Conservation (phyloP, 169 alveolate genomes). For the Haemoproteus tartakovskyi region DNA sequence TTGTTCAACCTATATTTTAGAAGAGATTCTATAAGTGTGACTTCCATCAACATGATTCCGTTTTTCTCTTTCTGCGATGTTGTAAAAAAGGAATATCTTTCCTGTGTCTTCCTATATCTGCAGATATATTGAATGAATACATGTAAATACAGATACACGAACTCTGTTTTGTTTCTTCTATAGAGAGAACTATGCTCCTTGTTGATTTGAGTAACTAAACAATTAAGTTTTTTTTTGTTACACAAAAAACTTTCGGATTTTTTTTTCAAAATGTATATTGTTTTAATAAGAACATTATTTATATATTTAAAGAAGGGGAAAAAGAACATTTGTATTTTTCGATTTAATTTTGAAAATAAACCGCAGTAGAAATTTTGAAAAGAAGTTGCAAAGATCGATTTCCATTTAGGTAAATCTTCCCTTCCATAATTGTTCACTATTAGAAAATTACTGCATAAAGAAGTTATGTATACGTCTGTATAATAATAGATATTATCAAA, state of each 20-base stretch:
- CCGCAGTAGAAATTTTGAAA: conserved; percentile 42
- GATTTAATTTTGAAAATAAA: conserved; percentile 18
- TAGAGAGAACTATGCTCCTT: too few species aligned
- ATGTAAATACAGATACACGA: conserved; percentile 8
- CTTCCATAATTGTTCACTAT: not conserved
- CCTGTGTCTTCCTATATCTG: conserved; percentile 10
- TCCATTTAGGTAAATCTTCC: not conserved
- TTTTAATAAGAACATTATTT: conserved; percentile 7
- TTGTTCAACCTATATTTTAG: conserved; percentile 8
- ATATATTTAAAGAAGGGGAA: conserved; percentile 39
- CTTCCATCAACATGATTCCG: conserved; percentile 11
- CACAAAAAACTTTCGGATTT: not conserved
- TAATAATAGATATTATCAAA: conserved; percentile 33
- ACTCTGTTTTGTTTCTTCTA: not conserved
- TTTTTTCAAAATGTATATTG: conserved; percentile 7
- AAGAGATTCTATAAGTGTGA: conserved; percentile 5
- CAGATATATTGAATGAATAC: conserved; percentile 21
- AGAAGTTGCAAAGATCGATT: conserved; percentile 3
- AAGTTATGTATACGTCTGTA: conserved; percentile 28
- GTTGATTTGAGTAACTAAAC: too few species aligned
- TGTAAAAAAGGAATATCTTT: not conserved
- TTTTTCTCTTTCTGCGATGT: not conserved
- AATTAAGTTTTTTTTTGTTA: too few species aligned
- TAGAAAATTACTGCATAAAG: conserved; percentile 23
- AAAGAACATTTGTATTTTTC: conserved; percentile 8